Evolutionary conservation across 345 rosid genomes (phyloP), one percentile per base, ranked within the genome.

Genomic region (Populus alba): DNA sequence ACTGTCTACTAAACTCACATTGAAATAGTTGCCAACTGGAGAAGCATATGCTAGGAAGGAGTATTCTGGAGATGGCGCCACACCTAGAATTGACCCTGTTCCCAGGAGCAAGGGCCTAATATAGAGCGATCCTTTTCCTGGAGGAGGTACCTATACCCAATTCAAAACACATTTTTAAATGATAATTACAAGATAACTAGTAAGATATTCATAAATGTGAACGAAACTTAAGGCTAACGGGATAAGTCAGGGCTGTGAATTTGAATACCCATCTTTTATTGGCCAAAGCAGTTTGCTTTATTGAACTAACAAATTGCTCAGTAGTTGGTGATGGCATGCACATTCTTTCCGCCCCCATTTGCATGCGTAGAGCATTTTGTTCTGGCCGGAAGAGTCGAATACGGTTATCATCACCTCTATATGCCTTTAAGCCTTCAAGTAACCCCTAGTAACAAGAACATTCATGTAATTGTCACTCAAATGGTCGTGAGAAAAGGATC

Each of bases 41-140:
- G 89, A 84, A 75, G 75, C 88, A 74, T 86, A 90, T 8, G 79
- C 75, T 33, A 90, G 81, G 66, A 91, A 86, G 0, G 86, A 87
- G 74, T 79, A 89, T 8, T 90, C 89, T 10, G 91, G 86, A 17
- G 92, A 84, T 23, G 94, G 88, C 31, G 82, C 89, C 9, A 90
- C 4, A 16, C 94, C 89, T 47, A 90, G 83, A 17, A 81, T 6
- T 43, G 86, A 62, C 38, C 96, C 86, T 57, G 74, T 89, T 33
- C 92, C 96, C 81, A 90, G 77, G 17, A 90, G 89, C 78, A 91
- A 29, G 45, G 92, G 96, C 85, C 96, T 89, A 3, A 90, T 57
- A 77, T 91, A 91, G 73, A 91, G 39, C 22, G 96, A 55, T 39
- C 94, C 96, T 81, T 84, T 90, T 70, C 91, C 92, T 1, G 75